Evolutionary conservation across 192 early-diverging fungal genomes (phyloP), one percentile per base, ranked within the genome.

Genomic region (Mortierella antarctica): DNA sequence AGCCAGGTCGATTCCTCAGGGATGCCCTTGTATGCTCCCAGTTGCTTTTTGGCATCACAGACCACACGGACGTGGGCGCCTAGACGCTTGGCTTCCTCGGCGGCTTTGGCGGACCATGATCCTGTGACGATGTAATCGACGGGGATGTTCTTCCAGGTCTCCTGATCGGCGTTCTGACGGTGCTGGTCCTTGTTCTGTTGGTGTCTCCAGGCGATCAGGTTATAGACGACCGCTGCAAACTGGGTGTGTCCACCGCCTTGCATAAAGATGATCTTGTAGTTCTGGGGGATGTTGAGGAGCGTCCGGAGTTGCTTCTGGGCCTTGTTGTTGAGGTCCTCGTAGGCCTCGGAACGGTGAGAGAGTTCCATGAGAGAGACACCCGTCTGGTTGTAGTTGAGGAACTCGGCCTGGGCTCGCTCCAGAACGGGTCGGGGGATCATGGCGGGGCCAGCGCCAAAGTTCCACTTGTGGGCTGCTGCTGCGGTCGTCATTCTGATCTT

Each of bases 311-410:
- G 86, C 3, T 82, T 71, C 71, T 98, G 92, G 10, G 98, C 92
- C 18, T 84, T 84, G 61, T 86, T 80, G 71, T 96, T 87, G 70
- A 97, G 91, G 15, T 75, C 74, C 50, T 92, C 94, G 69, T 96
- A 99, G 11, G 89, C 84, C 67, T 88, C 89, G 40, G 95, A 95
- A 47, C 98, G 95, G 77, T 99, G 97, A 9, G 96, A 97, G 79
- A 99, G 86, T 74, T 98, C 97, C 91, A 99, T 91, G 58, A 99
- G 90, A 0, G 96, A 97, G 88, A 95, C 89, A 51, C 96, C 96
- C 0, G 92, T 90, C 71, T 88, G 86, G 59, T 91, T 85, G 85
- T 92, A 97, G 87, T 97, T 86, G 45, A 95, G 79, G 52, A 99
- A 83, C 57, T 96, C 96, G 17, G 73, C 59, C 81, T 97, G 96